Conservation (phyloP, 306 rosid species). For the Prunus dulcis region DNA sequence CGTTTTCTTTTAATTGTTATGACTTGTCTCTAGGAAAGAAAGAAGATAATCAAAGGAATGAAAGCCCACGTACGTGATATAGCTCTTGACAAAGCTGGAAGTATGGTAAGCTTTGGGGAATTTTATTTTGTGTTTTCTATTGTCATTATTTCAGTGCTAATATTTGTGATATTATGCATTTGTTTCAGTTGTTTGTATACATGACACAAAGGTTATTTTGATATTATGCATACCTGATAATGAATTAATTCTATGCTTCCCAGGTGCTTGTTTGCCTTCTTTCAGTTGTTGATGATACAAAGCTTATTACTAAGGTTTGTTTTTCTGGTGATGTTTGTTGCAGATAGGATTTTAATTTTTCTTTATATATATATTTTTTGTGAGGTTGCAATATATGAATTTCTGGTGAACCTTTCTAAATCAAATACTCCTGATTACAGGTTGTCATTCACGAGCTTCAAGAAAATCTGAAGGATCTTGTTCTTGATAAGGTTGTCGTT, state of each 20-base stretch:
- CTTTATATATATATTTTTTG: not conserved
- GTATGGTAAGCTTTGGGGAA: slow-evolving; percentile 54
- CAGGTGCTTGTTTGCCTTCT: slow-evolving; percentile 82
- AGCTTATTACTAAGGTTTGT: slow-evolving; percentile 75
- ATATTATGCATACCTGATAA: not conserved
- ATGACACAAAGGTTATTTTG: not conserved
- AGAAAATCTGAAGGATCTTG: slow-evolving; percentile 64
- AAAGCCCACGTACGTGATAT: slow-evolving; percentile 59
- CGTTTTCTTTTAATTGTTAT: slow-evolving; percentile 12
- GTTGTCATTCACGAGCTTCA: slow-evolving; percentile 66
- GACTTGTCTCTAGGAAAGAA: slow-evolving; percentile 70
- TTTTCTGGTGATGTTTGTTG: slow-evolving; percentile 26
- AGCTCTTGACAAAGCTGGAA: slow-evolving; percentile 76
- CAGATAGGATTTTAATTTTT: not conserved
- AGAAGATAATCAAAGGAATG: slow-evolving; percentile 93
- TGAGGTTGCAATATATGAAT: not conserved
- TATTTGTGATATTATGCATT: not conserved
- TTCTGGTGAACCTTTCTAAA: slow-evolving; percentile 17
- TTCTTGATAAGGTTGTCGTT: slow-evolving; percentile 70
- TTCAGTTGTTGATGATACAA: slow-evolving; percentile 90
- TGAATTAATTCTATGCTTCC: not conserved
- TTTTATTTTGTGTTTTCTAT: not conserved
- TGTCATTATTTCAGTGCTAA: not conserved
- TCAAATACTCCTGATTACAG: slow-evolving; percentile 41
- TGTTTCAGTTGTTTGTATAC: not conserved